Conservation (phyloP, 2,329 filamentous ascomycete species). For the Aspergillus piperis region DNA sequence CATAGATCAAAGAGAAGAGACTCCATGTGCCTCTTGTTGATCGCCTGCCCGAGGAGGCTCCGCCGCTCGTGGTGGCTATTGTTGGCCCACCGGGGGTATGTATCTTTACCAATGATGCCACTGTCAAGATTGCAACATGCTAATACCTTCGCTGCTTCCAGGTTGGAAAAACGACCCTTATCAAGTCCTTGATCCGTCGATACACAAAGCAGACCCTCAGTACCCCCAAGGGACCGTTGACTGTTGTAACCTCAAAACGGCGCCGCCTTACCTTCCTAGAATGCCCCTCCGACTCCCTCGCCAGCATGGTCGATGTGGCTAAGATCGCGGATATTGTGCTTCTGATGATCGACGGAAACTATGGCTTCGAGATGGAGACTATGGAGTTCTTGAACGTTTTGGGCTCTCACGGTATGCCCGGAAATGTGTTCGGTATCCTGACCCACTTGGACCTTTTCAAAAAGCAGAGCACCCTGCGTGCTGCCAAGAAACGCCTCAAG, state of each 20-base stretch:
- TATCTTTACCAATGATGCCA: constrained; percentile 10
- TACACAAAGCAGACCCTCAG: constrained; percentile 96
- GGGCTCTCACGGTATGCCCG: constrained; percentile 93
- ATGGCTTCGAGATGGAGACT: constrained; percentile 99
- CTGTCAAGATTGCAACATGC: neutral
- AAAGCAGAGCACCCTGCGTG: constrained; percentile 86
- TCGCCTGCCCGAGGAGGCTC: constrained; percentile 90
- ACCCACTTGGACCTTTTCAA: constrained; percentile 95
- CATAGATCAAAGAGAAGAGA: constrained; percentile 87
- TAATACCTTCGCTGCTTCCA: constrained; percentile 20
- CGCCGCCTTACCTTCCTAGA: constrained; percentile 93
- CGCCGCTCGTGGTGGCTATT: constrained; percentile 87
- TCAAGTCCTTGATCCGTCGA: constrained; percentile 89
- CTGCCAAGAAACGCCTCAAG: constrained; percentile 95
- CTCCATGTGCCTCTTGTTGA: constrained; percentile 96
- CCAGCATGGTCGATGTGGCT: constrained; percentile 93
- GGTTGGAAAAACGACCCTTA: constrained; percentile 86
- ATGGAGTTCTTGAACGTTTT: constrained; percentile 98
- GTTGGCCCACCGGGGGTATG: constrained; percentile 87
- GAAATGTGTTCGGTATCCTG: constrained; percentile 95
- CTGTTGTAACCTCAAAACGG: constrained; percentile 94
- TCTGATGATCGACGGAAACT: constrained; percentile 98
- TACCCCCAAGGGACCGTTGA: constrained; percentile 86
- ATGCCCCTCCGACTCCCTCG: constrained; percentile 89
- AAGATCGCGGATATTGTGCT: constrained; percentile 97